Base-by-base conservation (phyloP, 192 early-diverging fungal genomes). In the Dissophora ornata region DNA sequence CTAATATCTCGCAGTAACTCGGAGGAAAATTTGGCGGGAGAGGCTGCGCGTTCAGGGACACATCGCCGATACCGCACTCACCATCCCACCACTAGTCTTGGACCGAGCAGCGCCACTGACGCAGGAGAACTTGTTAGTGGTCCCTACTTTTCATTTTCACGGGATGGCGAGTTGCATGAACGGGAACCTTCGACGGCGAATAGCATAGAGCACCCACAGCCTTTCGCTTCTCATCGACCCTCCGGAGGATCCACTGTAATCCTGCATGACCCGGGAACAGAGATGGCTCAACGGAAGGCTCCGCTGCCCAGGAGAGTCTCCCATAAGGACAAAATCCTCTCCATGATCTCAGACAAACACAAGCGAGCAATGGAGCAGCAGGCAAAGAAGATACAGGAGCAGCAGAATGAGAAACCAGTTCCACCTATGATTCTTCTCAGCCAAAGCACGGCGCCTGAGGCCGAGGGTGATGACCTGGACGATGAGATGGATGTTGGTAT, bases 401-500 rank as follows among this genome's bases (percentile, higher is more conserved):
- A 56, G 12, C 54, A 75, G n/a, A 75, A 18, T 29, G 41, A 54
- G 22, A 67, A 65, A 28, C 63, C 71, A 0, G 57, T 65, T 2
- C 71, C 71, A 32, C 71, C 71, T 6, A 75, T 75, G 71, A 75
- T 75, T 61, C 57, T 75, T 9, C 71, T 75, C n/a, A 75, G 71
- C 56, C 71, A 75, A n/a, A 75, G 71, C 36, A 47, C 63, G 1
- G 59, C 59, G 0, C 48, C 52, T 6, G 50, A 60, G 41, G 19
- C n/a, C 2, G 71, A 60, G 3, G 63, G 45, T 11, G 30, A 50
- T 13, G 62, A 58, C 6, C 12, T 25, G 15, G 8, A 46, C 3
- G 50, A 50, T 2, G 21, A 3, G 26, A 13, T 34, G 1, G 28
- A 30, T 3, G 41, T 33, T 25, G 59, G 40, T 9, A 9, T 61